Base-by-base conservation (phyloP, 495 filamentous ascomycete species). In the Podospora pseudocomata region DNA sequence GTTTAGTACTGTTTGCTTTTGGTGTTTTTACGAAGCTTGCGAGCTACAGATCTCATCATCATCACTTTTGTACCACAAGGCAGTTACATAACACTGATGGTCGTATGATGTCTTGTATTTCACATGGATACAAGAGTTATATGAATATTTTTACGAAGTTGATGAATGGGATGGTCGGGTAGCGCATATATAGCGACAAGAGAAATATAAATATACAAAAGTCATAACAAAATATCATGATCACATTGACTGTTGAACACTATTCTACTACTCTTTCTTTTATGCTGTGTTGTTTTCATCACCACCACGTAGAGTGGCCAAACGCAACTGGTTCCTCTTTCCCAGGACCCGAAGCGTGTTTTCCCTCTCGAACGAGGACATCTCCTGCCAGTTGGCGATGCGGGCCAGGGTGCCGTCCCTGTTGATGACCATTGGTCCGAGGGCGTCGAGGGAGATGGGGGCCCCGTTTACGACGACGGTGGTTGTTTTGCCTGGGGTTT, bases 391-490 rank as follows among this genome's bases (percentile, higher is more conserved):
- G 77, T 91, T 91, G 66, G 82, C 72, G 68, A 91, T 88, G 20
- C 87, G 85, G 70, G 86, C 85, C 44, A 90, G 73, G 20, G 86
- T 85, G 16, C 89, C 89, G 76, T 91, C 88, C 53, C 80, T 73
- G 71, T 88, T 88, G n/a, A 91, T 86, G 1, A 91, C 87, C 76
- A 90, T 83, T 3, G 89, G 89, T 0, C 89, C 89, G 0, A 91
- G 75, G 65, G 85, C 81, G 73, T 89, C 86, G 0, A 90, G 76
- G 18, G 79, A 81, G 2, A 88, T 79, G 1, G 80, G 76, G 3
- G 79, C 77, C 3, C 79, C 80, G 72, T 84, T 84, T 5, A 81
- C 80, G 59, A 82, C 80, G 1, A 89, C 74, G n/a, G 85, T 82
- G 5, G 88, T 79, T 19, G 73, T 72, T 63, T 34, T 55, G 64